Conservation (phyloP, 2,329 filamentous ascomycete species). For the Pseudogymnoascus sp. region DNA sequence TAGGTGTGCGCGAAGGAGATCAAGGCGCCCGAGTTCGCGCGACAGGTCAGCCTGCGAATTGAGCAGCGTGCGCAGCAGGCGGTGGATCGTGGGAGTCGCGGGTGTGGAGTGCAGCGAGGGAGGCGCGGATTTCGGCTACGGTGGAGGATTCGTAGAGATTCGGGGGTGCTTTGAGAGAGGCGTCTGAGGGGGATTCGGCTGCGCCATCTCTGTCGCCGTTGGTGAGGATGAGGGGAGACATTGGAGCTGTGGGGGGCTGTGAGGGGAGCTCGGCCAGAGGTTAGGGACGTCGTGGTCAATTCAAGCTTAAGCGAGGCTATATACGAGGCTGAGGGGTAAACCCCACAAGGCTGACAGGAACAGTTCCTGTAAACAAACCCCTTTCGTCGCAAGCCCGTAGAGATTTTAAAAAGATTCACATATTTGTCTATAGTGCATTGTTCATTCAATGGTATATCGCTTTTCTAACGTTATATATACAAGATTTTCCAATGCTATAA, state of each 20-base stretch:
- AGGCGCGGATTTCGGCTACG: conserved; percentile 71
- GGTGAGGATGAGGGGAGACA: conserved; percentile 30
- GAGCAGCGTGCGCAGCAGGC: conserved; percentile 70
- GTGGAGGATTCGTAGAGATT: conserved; percentile 64
- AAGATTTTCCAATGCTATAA: neutral
- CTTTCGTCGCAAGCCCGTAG: neutral
- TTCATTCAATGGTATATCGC: neutral
- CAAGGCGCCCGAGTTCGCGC: conserved; percentile 78
- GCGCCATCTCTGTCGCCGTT: conserved; percentile 25
- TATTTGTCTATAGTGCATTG: neutral
- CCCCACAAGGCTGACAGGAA: conserved; percentile 3
- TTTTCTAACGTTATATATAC: conserved; percentile 9
- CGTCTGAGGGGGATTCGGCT: conserved; percentile 15
- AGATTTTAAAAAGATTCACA: neutral
- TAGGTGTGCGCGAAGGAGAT: conserved; percentile 80
- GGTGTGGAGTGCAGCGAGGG: conserved; percentile 66
- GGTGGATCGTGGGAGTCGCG: conserved; percentile 68
- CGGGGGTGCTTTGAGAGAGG: conserved; percentile 11
- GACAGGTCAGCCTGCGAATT: conserved; percentile 80
- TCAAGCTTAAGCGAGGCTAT: conserved; percentile 8
- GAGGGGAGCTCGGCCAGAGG: neutral
- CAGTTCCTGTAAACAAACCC: neutral
- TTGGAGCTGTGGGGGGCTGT: conserved; percentile 17
- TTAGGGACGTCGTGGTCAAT: conserved; percentile 9
- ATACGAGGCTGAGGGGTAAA: conserved; percentile 4